Conservation (phyloP, 352 stramenopile genomes). For the Phytopythium kandeliae region DNA sequence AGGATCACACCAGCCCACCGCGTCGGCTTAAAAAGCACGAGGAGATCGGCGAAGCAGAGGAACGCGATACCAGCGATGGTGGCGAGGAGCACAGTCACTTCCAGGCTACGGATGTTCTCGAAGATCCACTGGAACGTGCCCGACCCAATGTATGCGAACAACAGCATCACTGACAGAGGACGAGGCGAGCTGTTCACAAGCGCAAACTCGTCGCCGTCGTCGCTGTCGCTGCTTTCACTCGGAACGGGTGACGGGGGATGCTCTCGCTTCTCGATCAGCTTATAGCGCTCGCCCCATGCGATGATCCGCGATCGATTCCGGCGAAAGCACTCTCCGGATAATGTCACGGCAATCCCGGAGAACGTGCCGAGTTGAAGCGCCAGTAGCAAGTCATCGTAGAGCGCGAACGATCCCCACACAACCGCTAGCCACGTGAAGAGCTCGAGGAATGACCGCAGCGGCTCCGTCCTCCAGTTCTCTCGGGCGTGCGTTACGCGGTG, state of each 20-base stretch:
- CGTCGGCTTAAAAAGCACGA: constrained; percentile 51
- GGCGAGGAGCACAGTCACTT: constrained; percentile 72
- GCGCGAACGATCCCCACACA: constrained; percentile 67
- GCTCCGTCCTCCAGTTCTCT: constrained; percentile 71
- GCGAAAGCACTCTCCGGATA: constrained; percentile 74
- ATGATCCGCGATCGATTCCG: constrained; percentile 55
- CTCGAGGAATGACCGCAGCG: constrained; percentile 77
- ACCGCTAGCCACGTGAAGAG: constrained; percentile 80
- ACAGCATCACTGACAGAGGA: constrained; percentile 51
- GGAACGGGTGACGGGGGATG: constrained; percentile 19
- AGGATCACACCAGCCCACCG: constrained; percentile 75
- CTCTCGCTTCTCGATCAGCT: constrained; percentile 6
- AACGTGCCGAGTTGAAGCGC: constrained; percentile 80
- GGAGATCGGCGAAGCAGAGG: constrained; percentile 69
- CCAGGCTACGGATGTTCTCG: constrained; percentile 79
- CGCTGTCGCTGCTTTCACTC: constrained; percentile 7
- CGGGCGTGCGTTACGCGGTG: constrained; percentile 68
- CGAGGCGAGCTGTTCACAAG: constrained; percentile 8
- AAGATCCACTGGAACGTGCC: constrained; percentile 88
- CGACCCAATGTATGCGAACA: constrained; percentile 83
- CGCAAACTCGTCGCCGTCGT: not conserved
- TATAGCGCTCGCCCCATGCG: constrained; percentile 23
- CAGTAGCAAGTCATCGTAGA: constrained; percentile 79
- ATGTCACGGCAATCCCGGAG: constrained; percentile 70
- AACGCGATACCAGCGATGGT: constrained; percentile 81